Evolutionary conservation across 106 monocot species (phyloP).

Genomic region (Dendrobium officinale): DNA sequence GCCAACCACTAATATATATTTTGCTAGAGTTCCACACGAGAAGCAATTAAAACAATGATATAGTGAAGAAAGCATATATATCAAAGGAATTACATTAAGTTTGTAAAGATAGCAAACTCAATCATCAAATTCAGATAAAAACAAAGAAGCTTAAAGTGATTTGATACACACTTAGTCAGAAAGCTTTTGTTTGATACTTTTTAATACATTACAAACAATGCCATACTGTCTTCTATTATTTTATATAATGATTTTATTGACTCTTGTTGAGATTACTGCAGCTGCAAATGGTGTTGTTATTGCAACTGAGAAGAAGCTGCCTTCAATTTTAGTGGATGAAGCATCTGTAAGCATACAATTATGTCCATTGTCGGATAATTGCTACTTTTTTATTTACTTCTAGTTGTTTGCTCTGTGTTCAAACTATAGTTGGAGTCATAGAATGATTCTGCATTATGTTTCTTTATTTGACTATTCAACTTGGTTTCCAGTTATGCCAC

Average conservation of each 20-base stretch:
- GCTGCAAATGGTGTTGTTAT: constrained; percentile 97
- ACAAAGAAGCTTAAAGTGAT: not conserved
- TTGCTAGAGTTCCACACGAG: too few species aligned
- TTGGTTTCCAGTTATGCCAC: not conserved
- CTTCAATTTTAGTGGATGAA: constrained; percentile 93
- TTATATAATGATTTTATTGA: not conserved
- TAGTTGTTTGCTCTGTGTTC: not conserved
- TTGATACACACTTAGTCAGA: not conserved
- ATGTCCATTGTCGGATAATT: not conserved
- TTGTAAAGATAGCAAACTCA: too few species aligned
- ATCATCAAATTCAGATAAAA: too few species aligned
- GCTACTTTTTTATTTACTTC: not conserved
- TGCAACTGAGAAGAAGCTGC: constrained; percentile 97
- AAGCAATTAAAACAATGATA: too few species aligned
- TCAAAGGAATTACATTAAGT: too few species aligned
- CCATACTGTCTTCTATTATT: not conserved
- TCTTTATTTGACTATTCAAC: not conserved
- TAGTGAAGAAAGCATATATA: too few species aligned
- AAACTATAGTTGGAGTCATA: not conserved
- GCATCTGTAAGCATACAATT: constrained; percentile 66
- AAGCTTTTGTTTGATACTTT: not conserved
- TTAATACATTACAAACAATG: not conserved
- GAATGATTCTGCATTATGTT: not conserved
- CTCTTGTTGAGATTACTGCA: constrained; percentile 14
- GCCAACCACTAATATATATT: too few species aligned